Conservation (phyloP, 1,284 basidiomycete genomes). For the Rhodofomes roseus region DNA sequence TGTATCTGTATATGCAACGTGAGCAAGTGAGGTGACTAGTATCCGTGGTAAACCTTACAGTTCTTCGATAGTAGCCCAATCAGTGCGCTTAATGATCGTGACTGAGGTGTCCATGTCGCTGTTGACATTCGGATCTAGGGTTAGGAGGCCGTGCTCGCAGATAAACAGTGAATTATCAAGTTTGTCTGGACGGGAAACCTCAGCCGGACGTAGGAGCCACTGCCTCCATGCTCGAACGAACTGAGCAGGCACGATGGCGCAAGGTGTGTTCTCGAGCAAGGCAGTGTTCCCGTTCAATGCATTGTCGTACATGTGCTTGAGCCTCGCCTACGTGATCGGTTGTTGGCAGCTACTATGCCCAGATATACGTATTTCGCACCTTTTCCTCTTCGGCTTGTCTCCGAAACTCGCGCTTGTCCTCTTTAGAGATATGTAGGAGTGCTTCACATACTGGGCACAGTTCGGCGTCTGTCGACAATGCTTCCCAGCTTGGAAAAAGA, state of each 20-base stretch:
- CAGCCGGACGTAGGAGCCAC: slow-evolving; percentile 62
- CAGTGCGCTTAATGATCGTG: slow-evolving; percentile 50
- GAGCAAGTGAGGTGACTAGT: slow-evolving; percentile 1
- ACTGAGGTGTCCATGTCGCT: slow-evolving; percentile 53
- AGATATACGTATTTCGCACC: slow-evolving; percentile 35
- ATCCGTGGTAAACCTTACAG: slow-evolving; percentile 40
- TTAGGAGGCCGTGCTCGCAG: slow-evolving; percentile 64
- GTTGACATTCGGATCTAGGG: slow-evolving; percentile 59
- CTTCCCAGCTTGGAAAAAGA: slow-evolving; percentile 63
- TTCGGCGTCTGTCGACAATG: slow-evolving; percentile 46
- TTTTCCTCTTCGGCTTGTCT: slow-evolving; percentile 72
- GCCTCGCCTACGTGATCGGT: slow-evolving; percentile 40
- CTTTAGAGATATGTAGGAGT: slow-evolving; percentile 49
- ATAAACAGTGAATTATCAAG: slow-evolving; percentile 62
- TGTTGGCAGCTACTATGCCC: slow-evolving; percentile 5
- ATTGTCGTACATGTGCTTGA: slow-evolving; percentile 59
- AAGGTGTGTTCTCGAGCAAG: slow-evolving; percentile 44
- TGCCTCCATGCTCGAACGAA: slow-evolving; percentile 66
- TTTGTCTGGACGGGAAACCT: slow-evolving; percentile 49
- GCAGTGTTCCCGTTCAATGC: slow-evolving; percentile 42
- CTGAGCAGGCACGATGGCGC: slow-evolving; percentile 53
- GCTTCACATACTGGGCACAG: slow-evolving; percentile 59
- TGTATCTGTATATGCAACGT: slow-evolving; percentile 42
- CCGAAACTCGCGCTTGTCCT: slow-evolving; percentile 53
- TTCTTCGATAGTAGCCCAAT: slow-evolving; percentile 59